Evolutionary conservation across 2,329 filamentous ascomycete genomes (phyloP), one percentile per base, ranked within the genome.

Genomic region (Mariannaea elegans): DNA sequence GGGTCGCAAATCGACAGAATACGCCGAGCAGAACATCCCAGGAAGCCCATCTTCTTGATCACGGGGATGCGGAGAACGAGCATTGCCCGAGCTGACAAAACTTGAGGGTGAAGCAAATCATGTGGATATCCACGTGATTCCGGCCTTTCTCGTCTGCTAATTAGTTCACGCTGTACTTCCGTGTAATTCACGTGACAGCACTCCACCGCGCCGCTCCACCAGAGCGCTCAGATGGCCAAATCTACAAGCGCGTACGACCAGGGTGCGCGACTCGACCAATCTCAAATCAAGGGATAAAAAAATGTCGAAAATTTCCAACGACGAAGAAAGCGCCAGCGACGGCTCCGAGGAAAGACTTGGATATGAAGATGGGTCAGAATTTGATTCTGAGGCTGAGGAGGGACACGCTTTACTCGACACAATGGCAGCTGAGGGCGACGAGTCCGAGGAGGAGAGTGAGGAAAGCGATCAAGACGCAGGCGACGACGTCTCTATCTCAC

Each of bases 351-450:
- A 47, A 1, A 23, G 34, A 5, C 13, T 48, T 13, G 59, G 61
- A 16, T 14, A 44, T 21, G 38, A 49, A 12, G 39, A 61, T 6
- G 54, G 27, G 3, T 31, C 56, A 0, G 19, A 44, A 9, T 55
- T 41, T 36, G 53, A 63, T 10, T 38, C 49, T 16, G 64, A 65
- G 8, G 59, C 62, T n/a, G 67, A 71, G 44, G 56, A 56, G 27
- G 66, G 60, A 2, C 65, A 67, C 45, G 66, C 65, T 34, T 46
- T 71, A 2, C 62, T 71, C 36, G 68, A 71, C 18, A 62, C 54
- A 6, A 68, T 70, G 66, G 68, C 68, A 29, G 66, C 53, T 27
- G 68, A 70, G 3, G 66, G 54, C 18, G 68, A 63, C 18, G 66
- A 68, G 1, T 60, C 61, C 4, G 68, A 68, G 14, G 60, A 67